phyloP scores from a whole-genome alignment of 192 early-diverging fungal species.

The Umbelopsis isabellina region DNA sequence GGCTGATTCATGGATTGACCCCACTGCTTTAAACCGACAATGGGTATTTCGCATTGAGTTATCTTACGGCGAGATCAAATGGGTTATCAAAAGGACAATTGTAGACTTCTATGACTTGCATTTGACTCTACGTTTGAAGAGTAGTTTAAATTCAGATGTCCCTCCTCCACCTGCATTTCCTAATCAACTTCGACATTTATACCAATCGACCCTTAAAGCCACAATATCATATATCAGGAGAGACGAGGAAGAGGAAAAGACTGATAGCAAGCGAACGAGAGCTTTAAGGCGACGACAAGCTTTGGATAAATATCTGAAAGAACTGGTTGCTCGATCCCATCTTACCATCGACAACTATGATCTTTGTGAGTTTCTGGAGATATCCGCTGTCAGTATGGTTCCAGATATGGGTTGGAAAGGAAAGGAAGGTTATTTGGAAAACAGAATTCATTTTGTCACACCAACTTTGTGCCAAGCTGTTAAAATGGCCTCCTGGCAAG shows the following conservation, averaged over 20 bases:
- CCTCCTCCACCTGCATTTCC: conserved; percentile 40
- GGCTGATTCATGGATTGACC: conserved; percentile 34
- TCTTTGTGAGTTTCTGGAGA: conserved; percentile 77
- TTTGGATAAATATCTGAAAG: conserved; percentile 63
- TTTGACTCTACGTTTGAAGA: conserved; percentile 55
- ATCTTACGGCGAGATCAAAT: conserved; percentile 78
- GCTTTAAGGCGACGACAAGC: conserved; percentile 55
- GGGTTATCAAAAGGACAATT: conserved; percentile 68
- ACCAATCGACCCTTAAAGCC: conserved; percentile 3
- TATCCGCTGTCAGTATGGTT: conserved; percentile 72
- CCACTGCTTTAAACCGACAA: conserved; percentile 31
- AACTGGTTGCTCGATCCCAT: conserved; percentile 63
- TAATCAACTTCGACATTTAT: conserved; percentile 28
- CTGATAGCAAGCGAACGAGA: conserved; percentile 33
- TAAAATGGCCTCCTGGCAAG: conserved; percentile 49
- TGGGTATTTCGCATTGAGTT: conserved; percentile 43
- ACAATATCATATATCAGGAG: background rate
- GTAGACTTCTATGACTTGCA: conserved; percentile 72
- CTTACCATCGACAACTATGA: conserved; percentile 64
- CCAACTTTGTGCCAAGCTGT: conserved; percentile 30
- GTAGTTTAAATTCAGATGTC: conserved; percentile 33
- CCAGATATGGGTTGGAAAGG: conserved; percentile 87
- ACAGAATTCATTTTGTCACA: conserved; percentile 53
- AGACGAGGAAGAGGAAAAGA: conserved; percentile 9
- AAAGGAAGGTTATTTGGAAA: conserved; percentile 76